Conservation (phyloP, 108 stramenopile genomes). For the Pseudonitzschia multistriata region DNA sequence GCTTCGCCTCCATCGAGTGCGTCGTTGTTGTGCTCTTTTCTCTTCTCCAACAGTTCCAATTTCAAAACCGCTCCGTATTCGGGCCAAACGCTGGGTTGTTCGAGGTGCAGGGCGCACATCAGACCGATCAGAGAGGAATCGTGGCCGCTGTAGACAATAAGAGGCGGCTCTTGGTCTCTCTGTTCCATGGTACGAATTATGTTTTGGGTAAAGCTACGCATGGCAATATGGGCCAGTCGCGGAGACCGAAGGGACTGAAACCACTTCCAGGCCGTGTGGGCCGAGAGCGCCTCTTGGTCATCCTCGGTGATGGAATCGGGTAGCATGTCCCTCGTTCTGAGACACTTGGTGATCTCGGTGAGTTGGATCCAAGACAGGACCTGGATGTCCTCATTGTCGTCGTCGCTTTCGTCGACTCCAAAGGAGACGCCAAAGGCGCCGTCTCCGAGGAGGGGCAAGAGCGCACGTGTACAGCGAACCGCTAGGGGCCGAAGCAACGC, state of each 20-base stretch:
- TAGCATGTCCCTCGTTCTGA: slow-evolving; percentile 50
- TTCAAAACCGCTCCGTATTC: slow-evolving; percentile 75
- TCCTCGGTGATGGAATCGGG: slow-evolving; percentile 56
- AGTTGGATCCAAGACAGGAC: slow-evolving; percentile 58
- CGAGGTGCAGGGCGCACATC: slow-evolving; percentile 70
- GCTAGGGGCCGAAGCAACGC: slow-evolving; percentile 49
- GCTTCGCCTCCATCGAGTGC: neutral
- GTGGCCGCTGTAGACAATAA: slow-evolving; percentile 72
- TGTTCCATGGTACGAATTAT: slow-evolving; percentile 43
- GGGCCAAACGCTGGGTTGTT: slow-evolving; percentile 67
- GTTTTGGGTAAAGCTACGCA: slow-evolving; percentile 48
- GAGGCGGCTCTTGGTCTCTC: slow-evolving; percentile 39
- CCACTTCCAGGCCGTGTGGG: slow-evolving; percentile 78
- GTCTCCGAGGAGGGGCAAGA: slow-evolving; percentile 38
- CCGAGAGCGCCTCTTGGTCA: slow-evolving; percentile 54
- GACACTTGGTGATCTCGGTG: slow-evolving; percentile 72
- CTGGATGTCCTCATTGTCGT: neutral
- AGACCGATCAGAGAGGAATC: slow-evolving; percentile 82
- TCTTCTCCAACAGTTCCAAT: slow-evolving; percentile 67
- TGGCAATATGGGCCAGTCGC: slow-evolving; percentile 61
- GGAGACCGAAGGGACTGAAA: slow-evolving; percentile 69
- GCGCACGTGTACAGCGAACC: slow-evolving; percentile 43
- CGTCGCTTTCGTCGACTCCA: slow-evolving; percentile 69
- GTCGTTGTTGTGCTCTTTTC: slow-evolving; percentile 9
- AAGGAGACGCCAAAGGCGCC: slow-evolving; percentile 56